phyloP scores from a whole-genome alignment of 2,329 filamentous ascomycete species.

The Aspergillus pseudonomiae region DNA sequence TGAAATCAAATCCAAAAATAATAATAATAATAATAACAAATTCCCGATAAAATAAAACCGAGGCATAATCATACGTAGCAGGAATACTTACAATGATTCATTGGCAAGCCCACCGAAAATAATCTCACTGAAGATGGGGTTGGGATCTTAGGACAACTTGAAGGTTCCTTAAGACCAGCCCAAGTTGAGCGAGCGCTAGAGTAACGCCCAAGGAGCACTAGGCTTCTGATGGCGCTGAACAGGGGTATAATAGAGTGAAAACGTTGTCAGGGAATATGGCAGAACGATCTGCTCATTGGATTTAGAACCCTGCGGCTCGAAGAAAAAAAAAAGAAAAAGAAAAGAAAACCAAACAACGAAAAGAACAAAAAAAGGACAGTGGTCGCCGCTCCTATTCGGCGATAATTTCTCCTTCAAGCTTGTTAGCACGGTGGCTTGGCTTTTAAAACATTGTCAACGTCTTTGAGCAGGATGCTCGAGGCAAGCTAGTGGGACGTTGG shows the following conservation, averaged over 20 bases:
- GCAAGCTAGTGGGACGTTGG: background rate
- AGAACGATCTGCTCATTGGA: constrained; percentile 14
- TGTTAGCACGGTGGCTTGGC: background rate
- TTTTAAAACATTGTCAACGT: background rate
- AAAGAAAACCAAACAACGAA: constrained; percentile 6
- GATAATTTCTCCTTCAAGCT: background rate
- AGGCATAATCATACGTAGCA: background rate
- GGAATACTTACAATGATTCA: constrained; percentile 28
- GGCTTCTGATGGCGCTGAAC: constrained; percentile 14
- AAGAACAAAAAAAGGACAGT: background rate
- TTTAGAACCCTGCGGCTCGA: constrained; percentile 16
- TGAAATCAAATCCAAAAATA: background rate
- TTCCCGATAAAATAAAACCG: background rate
- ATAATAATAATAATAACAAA: background rate
- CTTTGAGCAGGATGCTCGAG: background rate
- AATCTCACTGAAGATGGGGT: background rate
- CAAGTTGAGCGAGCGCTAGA: constrained; percentile 26
- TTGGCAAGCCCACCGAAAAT: constrained; percentile 16
- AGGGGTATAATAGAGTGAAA: constrained; percentile 23
- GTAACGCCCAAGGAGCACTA: constrained; percentile 23
- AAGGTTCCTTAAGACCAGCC: constrained; percentile 26
- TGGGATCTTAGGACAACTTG: background rate
- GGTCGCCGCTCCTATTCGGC: background rate
- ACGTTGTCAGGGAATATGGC: constrained; percentile 12
- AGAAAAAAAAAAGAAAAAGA: too few species aligned